A percentile compares a stretch with the other conserved stretches of the same genome.
These are phyloP conservation scores for Mortierella sp. DNA, from an alignment of 371 early-diverging fungal genomes.

Conservation along the genomic window DNA sequence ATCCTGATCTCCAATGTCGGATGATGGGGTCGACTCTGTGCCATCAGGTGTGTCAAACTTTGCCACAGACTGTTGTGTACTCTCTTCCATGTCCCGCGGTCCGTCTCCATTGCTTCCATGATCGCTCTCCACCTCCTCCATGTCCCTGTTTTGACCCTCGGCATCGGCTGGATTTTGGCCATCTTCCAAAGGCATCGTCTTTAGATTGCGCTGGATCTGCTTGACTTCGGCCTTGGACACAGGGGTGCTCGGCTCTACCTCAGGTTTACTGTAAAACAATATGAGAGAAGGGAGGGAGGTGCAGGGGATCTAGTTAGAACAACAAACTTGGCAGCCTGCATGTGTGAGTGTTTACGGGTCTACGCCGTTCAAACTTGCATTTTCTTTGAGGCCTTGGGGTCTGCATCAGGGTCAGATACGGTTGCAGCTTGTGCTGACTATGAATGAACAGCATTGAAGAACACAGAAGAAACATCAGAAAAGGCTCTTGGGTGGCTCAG, in stretches of 20 bases:
- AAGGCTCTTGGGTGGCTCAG: conserved; percentile 6
- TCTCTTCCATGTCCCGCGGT: conserved; percentile 35
- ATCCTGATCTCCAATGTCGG: conserved; percentile 21
- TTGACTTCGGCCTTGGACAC: conserved; percentile 50
- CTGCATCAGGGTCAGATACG: conserved; percentile 13
- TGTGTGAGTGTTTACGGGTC: no score
- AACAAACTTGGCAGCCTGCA: no score
- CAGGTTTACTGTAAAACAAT: conserved; percentile 51
- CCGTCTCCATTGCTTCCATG: conserved; percentile 28
- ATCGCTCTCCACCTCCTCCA: conserved; percentile 52
- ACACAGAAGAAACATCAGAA: no score
- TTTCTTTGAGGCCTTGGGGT: conserved; percentile 43
- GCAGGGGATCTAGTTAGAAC: no score
- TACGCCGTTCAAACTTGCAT: no score
- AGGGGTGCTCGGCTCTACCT: conserved; percentile 14
- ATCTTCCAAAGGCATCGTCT: conserved; percentile 53
- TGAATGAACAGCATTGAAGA: no score
- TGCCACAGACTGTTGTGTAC: conserved; percentile 8
- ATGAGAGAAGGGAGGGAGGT: no score
- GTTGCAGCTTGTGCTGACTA: no score
- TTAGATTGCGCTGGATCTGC: conserved; percentile 44
- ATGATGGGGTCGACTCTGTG: conserved; percentile 17
- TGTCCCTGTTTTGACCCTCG: conserved; percentile 24
- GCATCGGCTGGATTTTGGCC: conserved; percentile 3
- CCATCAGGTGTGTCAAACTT: conserved; percentile 13